Percentiles rank a stretch among this genome's conserved stretches.
Evolutionary conservation across 2,329 filamentous ascomycete species (phyloP).

Genomic region (Cercospora citrullina): DNA sequence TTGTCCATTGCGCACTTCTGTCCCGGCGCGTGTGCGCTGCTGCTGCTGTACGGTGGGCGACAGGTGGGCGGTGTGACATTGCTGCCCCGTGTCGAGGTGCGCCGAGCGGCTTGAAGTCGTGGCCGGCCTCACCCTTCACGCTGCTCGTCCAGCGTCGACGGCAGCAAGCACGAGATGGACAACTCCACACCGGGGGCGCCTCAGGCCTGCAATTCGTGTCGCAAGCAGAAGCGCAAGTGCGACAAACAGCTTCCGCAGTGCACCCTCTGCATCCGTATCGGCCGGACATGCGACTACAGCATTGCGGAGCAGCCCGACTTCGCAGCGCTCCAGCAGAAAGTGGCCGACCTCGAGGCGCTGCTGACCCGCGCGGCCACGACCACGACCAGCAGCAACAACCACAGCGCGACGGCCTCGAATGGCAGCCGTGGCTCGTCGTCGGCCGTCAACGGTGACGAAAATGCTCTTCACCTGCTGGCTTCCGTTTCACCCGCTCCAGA

Average conservation of each 20-base stretch:
- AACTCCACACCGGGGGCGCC: slow-evolving; percentile 29
- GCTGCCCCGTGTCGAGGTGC: not conserved
- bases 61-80: not conserved
- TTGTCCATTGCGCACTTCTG: slow-evolving; percentile 2
- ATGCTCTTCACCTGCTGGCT: too few relatives aligned
- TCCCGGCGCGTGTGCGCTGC: not conserved
- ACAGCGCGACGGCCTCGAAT: too few relatives aligned
- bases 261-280: slow-evolving; percentile 43
- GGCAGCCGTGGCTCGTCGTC: too few relatives aligned
- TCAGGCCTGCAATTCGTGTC: slow-evolving; percentile 49
- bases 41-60: slow-evolving; percentile 2
- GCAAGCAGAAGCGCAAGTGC: slow-evolving; percentile 55
- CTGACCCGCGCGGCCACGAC: too few relatives aligned
- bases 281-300: too few relatives aligned
- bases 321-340: too few relatives aligned
- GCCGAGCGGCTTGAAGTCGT: not conserved
- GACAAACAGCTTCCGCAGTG: slow-evolving; percentile 54
- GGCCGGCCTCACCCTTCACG: not conserved
- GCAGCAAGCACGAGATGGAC: not conserved
- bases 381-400: too few relatives aligned
- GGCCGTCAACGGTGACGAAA: too few relatives aligned
- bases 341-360: too few relatives aligned
- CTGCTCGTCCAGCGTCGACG: not conserved
- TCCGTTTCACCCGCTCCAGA: too few relatives aligned
- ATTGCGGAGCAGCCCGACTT: too few relatives aligned